Evolutionary conservation across 371 early-diverging fungal genomes (phyloP).

Genomic region (Mortierella sp.): DNA sequence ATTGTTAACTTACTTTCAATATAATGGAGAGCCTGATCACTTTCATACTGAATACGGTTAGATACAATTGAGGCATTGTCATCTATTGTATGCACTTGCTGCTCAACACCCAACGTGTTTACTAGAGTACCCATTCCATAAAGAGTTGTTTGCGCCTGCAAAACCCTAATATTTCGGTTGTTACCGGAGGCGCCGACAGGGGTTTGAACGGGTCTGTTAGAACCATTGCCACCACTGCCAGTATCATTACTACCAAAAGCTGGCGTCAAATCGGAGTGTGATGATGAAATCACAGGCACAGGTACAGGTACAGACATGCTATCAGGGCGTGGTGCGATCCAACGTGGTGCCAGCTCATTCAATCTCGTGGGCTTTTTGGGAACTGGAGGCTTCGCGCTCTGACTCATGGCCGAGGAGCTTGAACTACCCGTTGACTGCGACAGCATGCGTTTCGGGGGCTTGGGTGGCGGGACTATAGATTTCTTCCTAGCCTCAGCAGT

Average conservation of each 20-base stretch:
- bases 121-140: constrained; percentile 53
- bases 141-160: constrained; percentile 37
- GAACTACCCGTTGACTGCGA: constrained; percentile 55
- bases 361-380: constrained; percentile 49
- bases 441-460: constrained; percentile 51
- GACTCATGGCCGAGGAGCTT: constrained; percentile 43
- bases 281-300: constrained; percentile 9
- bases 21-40: constrained; percentile 28
- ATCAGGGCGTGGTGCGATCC: constrained; percentile 51
- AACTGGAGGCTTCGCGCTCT: constrained; percentile 45
- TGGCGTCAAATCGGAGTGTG: constrained; percentile 9
- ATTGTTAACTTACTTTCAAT: constrained; percentile 39
- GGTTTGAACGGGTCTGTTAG: not conserved
- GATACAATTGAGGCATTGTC: constrained; percentile 1
- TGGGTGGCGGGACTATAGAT: constrained; percentile 33
- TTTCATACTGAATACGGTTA: constrained; percentile 11
- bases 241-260: not conserved
- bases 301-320: constrained; percentile 4
- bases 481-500: constrained; percentile 20
- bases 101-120: constrained; percentile 48
- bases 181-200: not conserved
- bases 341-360: constrained; percentile 33
- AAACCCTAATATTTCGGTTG: constrained; percentile 30
- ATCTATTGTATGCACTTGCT: constrained; percentile 29
- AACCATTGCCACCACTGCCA: not conserved